Base-by-base conservation (phyloP, 1,284 basidiomycete species). In the Ustilago lituana region DNA sequence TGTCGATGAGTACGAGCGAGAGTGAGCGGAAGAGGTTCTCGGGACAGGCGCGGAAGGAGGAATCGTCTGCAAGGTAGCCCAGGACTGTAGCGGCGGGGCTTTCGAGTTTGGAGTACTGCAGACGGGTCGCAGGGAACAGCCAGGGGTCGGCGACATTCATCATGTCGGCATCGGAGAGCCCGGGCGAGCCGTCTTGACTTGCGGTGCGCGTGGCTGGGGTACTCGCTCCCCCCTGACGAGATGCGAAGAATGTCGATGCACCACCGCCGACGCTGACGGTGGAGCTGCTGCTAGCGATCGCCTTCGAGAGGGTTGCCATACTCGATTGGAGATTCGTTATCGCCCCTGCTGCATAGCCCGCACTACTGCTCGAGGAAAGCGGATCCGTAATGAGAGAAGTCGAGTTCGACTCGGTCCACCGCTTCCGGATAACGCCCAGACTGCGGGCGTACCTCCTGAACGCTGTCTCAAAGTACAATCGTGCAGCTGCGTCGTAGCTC, bases 391-490 rank as follows among this genome's bases (percentile, higher is more conserved):
- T 62, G 9, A 44, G 32, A 15, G 26, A 2, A 0, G 39, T 10
- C 2, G 39, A 4, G 14, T 12, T 33, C n/a, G 49, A n/a, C 36
- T 77, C 75, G 17, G 3, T 24, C 75, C 75, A 77, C 7, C 73
- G 36, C 19, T 73, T 56, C 5, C 73, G 26, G 8, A 68, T 36
- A 4, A 56, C 54, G 11, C 54, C 58, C 0, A 80, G 41, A 41
- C 66, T 90, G 27, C 96, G 86, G 24, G 89, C 87, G 81, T 98
- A 99, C 44, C 96, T 85, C 58, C 96, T 85, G 79, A 98, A 94
- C 0, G 91, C 93, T 15, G 96, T 98, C 83, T 99, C 96, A 68
- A 94, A 98, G 82, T 97, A 99, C 17, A 92, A 87, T 19, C 94
- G 87, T 4, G 92, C 91, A 11, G 91, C 89, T 39, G 87, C 87